Evolutionary conservation across 768 basidiomycete species (phyloP).

Genomic region (Cystoderma amianthinum): DNA sequence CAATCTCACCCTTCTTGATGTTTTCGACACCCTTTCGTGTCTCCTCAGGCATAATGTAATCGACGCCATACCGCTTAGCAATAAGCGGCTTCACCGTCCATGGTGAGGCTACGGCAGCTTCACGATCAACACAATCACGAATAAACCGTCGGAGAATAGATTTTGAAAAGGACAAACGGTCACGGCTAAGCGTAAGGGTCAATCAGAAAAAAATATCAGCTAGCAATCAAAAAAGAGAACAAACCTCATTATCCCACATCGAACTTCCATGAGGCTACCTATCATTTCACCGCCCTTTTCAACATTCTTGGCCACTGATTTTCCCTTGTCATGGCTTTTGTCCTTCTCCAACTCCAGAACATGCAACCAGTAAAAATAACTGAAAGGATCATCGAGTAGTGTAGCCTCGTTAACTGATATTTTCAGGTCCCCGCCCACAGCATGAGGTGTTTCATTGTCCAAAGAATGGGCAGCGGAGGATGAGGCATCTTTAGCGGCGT

Average conservation of each 20-base stretch:
- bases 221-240: slow-evolving; percentile 1
- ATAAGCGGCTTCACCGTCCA: slow-evolving; percentile 91
- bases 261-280: slow-evolving; percentile 80
- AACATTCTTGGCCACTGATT: slow-evolving; percentile 43
- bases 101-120: slow-evolving; percentile 87
- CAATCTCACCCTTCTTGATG: slow-evolving; percentile 82
- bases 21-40: slow-evolving; percentile 72
- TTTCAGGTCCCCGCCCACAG: slow-evolving; percentile 75
- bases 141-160: slow-evolving; percentile 95
- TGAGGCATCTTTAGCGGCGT: slow-evolving; percentile 41
- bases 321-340: slow-evolving; percentile 57
- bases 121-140: slow-evolving; percentile 90
- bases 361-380: slow-evolving; percentile 86
- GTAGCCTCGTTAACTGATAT: slow-evolving; percentile 65
- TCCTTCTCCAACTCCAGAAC: slow-evolving; percentile 74
- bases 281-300: slow-evolving; percentile 55
- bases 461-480: slow-evolving; percentile 28
- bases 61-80: slow-evolving; percentile 80
- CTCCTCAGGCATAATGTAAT: slow-evolving; percentile 80
- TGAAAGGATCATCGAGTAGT: slow-evolving; percentile 66
- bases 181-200: slow-evolving; percentile 53
- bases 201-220: slow-evolving; percentile 3
- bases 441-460: slow-evolving; percentile 55
- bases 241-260: slow-evolving; percentile 72
- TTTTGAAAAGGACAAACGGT: slow-evolving; percentile 93